A percentile compares a stretch with the other conserved stretches of the same genome.
phyloP scores from a whole-genome alignment of 2,329 filamentous ascomycete species.

The Xylariomycetidae sp. region DNA sequence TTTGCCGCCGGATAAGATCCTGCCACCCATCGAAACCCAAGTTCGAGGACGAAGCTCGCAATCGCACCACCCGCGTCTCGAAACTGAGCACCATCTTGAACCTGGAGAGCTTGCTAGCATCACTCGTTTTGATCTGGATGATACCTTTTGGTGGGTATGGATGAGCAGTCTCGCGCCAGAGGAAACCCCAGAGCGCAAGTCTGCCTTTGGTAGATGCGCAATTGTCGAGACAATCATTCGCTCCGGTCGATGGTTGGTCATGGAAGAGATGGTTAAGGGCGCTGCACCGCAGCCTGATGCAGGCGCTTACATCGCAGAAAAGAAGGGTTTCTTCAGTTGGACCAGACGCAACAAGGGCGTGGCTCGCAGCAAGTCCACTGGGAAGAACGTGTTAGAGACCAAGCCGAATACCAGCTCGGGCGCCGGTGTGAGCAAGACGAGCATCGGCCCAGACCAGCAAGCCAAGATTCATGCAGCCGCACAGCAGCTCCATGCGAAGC shows the following conservation, averaged over 20 bases:
- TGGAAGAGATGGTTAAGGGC: conserved; percentile 95
- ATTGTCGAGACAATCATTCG: conserved; percentile 82
- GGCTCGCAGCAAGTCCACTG: conserved; percentile 64
- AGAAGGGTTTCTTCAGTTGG: conserved; percentile 90
- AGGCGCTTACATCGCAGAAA: conserved; percentile 87
- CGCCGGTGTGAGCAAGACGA: conserved; percentile 62
- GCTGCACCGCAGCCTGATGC: conserved; percentile 78
- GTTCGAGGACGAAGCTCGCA: conserved; percentile 77
- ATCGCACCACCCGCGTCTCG: conserved; percentile 69
- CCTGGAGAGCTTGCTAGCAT: conserved; percentile 95
- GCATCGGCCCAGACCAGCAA: conserved; percentile 84
- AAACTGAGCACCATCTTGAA: conserved; percentile 64
- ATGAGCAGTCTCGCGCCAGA: conserved; percentile 93
- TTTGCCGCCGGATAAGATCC: conserved; percentile 80
- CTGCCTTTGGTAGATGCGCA: conserved; percentile 89
- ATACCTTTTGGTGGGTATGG: conserved; percentile 99
- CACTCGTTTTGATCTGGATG: conserved; percentile 76
- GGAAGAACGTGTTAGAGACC: conserved; percentile 51
- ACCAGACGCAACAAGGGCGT: conserved; percentile 59
- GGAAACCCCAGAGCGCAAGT: conserved; percentile 78
- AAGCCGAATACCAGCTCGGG: conserved; percentile 35
- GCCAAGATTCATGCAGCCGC: conserved; percentile 90
- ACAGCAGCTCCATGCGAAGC: conserved; percentile 68
- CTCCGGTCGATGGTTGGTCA: conserved; percentile 81
- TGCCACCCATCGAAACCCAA: conserved; percentile 75